Conservation (phyloP, 305 asterid genomes). For the Rubia peregrina region DNA sequence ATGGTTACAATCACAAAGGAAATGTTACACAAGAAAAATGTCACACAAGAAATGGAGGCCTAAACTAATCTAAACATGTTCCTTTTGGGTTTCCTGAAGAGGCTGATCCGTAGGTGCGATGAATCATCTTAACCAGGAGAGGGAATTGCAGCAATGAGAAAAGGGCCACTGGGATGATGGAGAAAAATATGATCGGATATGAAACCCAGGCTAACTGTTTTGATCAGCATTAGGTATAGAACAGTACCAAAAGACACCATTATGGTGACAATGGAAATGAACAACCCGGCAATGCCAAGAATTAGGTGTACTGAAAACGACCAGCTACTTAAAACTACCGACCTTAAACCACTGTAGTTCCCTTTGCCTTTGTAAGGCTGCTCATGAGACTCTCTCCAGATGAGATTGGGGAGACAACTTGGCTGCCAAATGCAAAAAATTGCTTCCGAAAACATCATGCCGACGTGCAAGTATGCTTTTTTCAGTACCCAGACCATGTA, state of each 20-base stretch:
- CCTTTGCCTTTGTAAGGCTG: constrained; percentile 46
- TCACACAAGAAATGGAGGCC: too few species aligned
- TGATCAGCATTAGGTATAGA: constrained; percentile 15
- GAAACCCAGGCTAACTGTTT: constrained; percentile 25
- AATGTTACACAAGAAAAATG: too few species aligned
- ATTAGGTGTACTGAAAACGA: constrained; percentile 1
- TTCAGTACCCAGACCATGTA: constrained; percentile 17
- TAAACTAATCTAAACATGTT: background rate
- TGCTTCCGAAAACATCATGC: constrained; percentile 19
- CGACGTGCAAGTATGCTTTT: constrained; percentile 18
- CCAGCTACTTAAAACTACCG: background rate
- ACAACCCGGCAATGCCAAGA: constrained; percentile 30
- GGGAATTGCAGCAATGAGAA: constrained; percentile 28
- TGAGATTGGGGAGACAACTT: constrained; percentile 14
- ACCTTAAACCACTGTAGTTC: constrained; percentile 43
- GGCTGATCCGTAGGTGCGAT: constrained; percentile 25
- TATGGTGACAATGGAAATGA: constrained; percentile 44
- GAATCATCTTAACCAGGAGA: constrained; percentile 33
- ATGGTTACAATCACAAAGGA: too few species aligned
- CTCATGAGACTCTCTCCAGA: constrained; percentile 33
- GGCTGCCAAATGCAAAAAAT: constrained; percentile 26
- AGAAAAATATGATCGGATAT: constrained; percentile 24
- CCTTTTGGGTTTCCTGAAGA: constrained; percentile 23
- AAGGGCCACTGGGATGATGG: constrained; percentile 26
- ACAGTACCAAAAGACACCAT: constrained; percentile 33